Percentiles rank a stretch among this genome's conserved stretches.
Conservation (phyloP, 202 grass and related monocot species). For the Saccharum hybrid region DNA sequence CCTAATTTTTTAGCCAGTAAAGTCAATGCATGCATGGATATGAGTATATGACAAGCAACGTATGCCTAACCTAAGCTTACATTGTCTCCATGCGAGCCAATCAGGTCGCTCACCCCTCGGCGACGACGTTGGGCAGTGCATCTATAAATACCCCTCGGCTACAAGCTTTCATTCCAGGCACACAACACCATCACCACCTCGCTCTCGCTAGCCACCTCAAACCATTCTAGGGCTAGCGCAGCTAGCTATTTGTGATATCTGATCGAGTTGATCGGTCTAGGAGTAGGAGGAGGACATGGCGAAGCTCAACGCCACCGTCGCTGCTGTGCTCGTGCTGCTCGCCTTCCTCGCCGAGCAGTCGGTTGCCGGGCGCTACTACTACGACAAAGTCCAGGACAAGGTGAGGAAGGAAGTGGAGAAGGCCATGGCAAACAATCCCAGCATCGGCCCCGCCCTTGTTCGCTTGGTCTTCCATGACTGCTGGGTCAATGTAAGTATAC, state of each 20-base stretch:
- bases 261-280: not conserved
- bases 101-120: not conserved
- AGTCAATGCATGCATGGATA: constrained; percentile 18
- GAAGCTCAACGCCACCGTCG: not conserved
- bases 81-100: not conserved
- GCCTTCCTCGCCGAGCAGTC: constrained; percentile 27
- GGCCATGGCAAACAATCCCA: constrained; percentile 6
- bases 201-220: not conserved
- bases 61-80: not conserved
- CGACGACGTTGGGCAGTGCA: not conserved
- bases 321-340: not conserved
- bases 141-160: constrained; percentile 28
- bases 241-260: not conserved
- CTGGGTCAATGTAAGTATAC: constrained; percentile 37
- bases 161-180: constrained; percentile 22
- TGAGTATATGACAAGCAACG: not conserved
- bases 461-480: constrained; percentile 49
- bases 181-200: not conserved
- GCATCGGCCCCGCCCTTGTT: constrained; percentile 38
- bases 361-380: not conserved
- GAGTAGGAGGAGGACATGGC: constrained; percentile 3
- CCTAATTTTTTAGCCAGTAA: not conserved
- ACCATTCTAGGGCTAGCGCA: not conserved
- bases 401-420: constrained; percentile 46
- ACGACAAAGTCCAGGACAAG: constrained; percentile 13